A percentile compares a stretch with the other conserved stretches of the same genome.
These are phyloP conservation scores for Diaporthe sp. DNA, from an alignment of 2,329 filamentous ascomycete genomes.

Conservation along the genomic window DNA sequence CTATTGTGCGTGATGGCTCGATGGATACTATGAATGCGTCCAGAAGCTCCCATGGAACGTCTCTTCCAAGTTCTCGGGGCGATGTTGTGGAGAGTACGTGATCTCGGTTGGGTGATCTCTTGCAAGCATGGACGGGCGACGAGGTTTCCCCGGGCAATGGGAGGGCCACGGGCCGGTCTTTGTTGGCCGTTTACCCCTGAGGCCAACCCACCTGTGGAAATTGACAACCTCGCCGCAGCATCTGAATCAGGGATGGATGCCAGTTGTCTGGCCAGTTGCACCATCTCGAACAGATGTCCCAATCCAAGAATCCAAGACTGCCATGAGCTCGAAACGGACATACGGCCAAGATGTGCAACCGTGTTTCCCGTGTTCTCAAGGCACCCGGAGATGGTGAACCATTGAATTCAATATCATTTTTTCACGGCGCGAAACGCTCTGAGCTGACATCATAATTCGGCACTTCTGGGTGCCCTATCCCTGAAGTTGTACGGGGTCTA, in stretches of 20 bases:
- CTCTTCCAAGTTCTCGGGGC: constrained; percentile 12
- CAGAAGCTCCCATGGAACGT: neutral
- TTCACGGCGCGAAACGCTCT: neutral
- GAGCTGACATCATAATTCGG: constrained; percentile 11
- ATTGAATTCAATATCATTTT: constrained; percentile 13
- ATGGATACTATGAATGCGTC: neutral
- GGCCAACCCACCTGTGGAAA: constrained; percentile 32
- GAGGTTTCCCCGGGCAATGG: constrained; percentile 29
- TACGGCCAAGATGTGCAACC: neutral
- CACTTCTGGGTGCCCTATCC: constrained; percentile 10
- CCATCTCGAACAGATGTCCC: neutral
- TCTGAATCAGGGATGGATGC: constrained; percentile 20
- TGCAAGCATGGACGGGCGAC: constrained; percentile 17
- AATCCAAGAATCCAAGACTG: neutral
- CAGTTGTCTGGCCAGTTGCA: neutral
- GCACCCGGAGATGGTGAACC: neutral
- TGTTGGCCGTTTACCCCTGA: constrained; percentile 33
- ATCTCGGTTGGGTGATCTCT: constrained; percentile 30
- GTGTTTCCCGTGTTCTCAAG: neutral
- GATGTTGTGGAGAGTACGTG: constrained; percentile 15
- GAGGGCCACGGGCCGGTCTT: constrained; percentile 29
- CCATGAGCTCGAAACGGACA: neutral
- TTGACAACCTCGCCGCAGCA: constrained; percentile 34
- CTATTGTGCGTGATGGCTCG: neutral
- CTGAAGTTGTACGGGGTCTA: neutral